Percentiles rank a stretch among this genome's conserved stretches.
Conservation (phyloP, 768 basidiomycete genomes). For the Serendipita sp. region DNA sequence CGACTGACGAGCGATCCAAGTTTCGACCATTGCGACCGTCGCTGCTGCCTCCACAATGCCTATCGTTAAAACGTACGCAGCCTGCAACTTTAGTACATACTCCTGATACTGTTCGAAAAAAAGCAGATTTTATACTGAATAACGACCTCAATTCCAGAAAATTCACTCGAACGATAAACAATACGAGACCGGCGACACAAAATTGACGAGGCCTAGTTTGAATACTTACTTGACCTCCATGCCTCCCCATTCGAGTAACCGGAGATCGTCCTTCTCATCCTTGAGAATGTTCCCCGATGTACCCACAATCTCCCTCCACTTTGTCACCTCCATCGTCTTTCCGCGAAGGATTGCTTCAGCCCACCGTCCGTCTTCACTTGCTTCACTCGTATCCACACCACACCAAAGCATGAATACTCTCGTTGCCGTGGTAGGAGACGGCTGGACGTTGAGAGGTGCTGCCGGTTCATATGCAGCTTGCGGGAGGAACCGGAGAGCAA, state of each 20-base stretch:
- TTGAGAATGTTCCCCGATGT: too few relatives aligned
- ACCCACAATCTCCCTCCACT: conserved; percentile 25
- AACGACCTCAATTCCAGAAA: too few relatives aligned
- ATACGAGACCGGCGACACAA: too few relatives aligned
- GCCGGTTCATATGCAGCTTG: conserved; percentile 28
- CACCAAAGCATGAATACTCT: conserved; percentile 36
- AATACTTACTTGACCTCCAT: conserved; percentile 27
- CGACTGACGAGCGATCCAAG: too few relatives aligned
- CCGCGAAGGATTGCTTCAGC: conserved; percentile 14
- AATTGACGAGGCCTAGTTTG: too few relatives aligned
- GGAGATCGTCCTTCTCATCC: conserved; percentile 20
- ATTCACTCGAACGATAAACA: too few relatives aligned
- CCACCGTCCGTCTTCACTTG: conserved; percentile 18
- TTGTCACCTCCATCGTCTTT: conserved; percentile 14
- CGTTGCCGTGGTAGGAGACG: conserved; percentile 28
- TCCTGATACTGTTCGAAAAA: too few relatives aligned
- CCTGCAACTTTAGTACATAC: too few relatives aligned
- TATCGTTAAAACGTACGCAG: too few relatives aligned
- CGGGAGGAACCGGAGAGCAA: conserved; percentile 32
- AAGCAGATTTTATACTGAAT: too few relatives aligned
- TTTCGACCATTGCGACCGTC: too few relatives aligned
- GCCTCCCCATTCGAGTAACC: conserved; percentile 34
- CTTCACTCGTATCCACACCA: conserved; percentile 18
- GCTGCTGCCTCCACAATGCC: too few relatives aligned
- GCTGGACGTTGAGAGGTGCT: conserved; percentile 25